These are phyloP conservation scores for Anthostomella pinea DNA, from an alignment of 2,329 filamentous ascomycete genomes.

Conservation along the genomic window DNA sequence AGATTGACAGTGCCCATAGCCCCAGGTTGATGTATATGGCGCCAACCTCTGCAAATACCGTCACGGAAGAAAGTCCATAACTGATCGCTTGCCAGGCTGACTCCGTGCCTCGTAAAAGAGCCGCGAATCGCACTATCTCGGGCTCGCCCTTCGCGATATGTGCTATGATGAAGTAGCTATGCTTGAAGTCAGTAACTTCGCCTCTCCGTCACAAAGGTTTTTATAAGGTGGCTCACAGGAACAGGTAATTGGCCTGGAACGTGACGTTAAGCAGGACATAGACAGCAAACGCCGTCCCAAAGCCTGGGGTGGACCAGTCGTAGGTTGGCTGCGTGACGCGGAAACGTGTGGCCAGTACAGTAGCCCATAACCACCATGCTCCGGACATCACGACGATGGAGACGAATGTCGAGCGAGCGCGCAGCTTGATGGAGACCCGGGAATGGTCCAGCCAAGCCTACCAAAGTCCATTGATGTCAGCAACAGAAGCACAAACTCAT, in stretches of 20 bases:
- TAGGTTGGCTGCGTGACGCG: conserved; percentile 54
- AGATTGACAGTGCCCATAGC: conserved; percentile 61
- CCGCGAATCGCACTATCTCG: conserved; percentile 66
- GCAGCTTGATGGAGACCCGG: conserved; percentile 49
- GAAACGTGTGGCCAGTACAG: conserved; percentile 62
- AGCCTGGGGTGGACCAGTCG: conserved; percentile 64
- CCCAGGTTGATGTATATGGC: conserved; percentile 69
- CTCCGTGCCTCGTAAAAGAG: conserved; percentile 66
- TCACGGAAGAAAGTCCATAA: conserved; percentile 63
- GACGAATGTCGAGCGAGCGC: conserved; percentile 55
- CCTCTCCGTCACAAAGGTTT: conserved; percentile 1
- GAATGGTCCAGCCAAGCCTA: conserved; percentile 58
- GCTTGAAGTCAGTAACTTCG: neutral
- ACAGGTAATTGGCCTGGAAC: conserved; percentile 74
- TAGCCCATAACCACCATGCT: conserved; percentile 71
- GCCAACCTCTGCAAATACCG: conserved; percentile 62
- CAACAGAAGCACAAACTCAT: neutral
- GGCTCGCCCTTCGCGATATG: conserved; percentile 60
- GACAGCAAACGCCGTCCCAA: conserved; percentile 63
- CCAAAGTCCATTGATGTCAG: conserved; percentile 8
- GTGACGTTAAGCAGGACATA: conserved; percentile 65
- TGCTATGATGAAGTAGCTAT: conserved; percentile 66
- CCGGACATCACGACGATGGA: conserved; percentile 57
- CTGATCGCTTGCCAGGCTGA: conserved; percentile 71
- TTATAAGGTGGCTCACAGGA: conserved; percentile 46